Evolutionary conservation across 768 basidiomycete species (phyloP).

Genomic region (Boletus sp.): DNA sequence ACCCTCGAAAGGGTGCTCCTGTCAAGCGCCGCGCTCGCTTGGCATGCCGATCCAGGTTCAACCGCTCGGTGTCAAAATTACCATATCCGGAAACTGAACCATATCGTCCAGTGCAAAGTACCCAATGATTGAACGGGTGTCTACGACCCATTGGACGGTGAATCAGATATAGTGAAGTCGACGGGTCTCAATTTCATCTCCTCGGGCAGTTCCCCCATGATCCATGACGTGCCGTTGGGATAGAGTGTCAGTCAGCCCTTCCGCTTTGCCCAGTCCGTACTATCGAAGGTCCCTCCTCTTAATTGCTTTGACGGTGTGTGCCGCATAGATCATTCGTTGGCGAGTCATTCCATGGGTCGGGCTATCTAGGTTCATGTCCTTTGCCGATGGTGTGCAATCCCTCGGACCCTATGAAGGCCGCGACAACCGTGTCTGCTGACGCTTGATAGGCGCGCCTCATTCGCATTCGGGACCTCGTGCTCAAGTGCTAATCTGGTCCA

Average conservation of each 20-base stretch:
- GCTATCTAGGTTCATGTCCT: neutral
- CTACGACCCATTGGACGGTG: neutral
- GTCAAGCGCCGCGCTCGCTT: neutral
- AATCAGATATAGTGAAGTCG: neutral
- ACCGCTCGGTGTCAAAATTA: slow-evolving; percentile 8
- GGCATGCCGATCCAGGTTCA: neutral
- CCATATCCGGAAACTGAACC: slow-evolving; percentile 5
- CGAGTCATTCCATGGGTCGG: neutral
- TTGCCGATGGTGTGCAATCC: neutral
- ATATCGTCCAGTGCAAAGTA: neutral
- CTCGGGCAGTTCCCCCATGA: too few relatives aligned
- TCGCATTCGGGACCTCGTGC: neutral
- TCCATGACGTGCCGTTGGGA: neutral
- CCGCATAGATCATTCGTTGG: neutral
- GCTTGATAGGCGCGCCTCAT: neutral
- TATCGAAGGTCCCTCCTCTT: neutral
- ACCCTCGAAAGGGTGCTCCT: neutral
- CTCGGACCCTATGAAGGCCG: neutral
- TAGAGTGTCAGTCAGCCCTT: neutral
- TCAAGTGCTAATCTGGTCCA: neutral
- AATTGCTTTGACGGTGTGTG: neutral
- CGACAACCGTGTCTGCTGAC: neutral
- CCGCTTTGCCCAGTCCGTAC: neutral
- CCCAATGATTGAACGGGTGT: too few relatives aligned
- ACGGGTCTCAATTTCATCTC: neutral